A percentile compares a stretch with the other conserved stretches of the same genome.
These are phyloP conservation scores for Botryotinia globosa DNA, from an alignment of 2,329 filamentous ascomycete genomes.

Conservation along the genomic window DNA sequence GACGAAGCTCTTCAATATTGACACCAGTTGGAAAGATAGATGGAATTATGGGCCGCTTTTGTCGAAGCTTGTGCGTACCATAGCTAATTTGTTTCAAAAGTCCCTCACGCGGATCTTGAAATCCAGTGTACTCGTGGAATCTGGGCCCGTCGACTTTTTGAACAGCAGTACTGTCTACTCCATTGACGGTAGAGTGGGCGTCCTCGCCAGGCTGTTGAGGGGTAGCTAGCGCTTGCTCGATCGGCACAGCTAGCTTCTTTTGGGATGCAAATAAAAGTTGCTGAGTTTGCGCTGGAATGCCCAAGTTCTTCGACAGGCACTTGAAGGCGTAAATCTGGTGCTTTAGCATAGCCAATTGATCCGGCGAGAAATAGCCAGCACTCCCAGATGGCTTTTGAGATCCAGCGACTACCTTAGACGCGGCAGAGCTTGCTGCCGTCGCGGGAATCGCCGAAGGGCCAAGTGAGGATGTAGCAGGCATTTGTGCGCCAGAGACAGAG, in stretches of 20 bases:
- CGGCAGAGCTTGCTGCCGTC: constrained; percentile 26
- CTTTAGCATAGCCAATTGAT: constrained; percentile 75
- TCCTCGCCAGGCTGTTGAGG: constrained; percentile 32
- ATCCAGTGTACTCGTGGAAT: constrained; percentile 54
- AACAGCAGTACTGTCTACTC: constrained; percentile 37
- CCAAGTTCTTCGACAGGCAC: constrained; percentile 79
- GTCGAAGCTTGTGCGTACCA: constrained; percentile 71
- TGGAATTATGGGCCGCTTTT: constrained; percentile 76
- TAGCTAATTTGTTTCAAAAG: constrained; percentile 63
- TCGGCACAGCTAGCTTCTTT: constrained; percentile 47
- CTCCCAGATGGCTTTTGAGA: constrained; percentile 34
- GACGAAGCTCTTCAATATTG: constrained; percentile 79
- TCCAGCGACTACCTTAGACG: constrained; percentile 30
- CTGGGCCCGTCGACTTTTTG: constrained; percentile 37
- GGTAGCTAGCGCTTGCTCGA: constrained; percentile 28
- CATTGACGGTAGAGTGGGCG: constrained; percentile 42
- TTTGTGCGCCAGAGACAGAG: constrained; percentile 27
- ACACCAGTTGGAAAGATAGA: constrained; percentile 86
- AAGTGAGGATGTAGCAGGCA: constrained; percentile 31
- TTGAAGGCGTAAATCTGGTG: constrained; percentile 93
- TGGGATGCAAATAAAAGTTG: constrained; percentile 77
- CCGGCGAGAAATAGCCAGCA: constrained; percentile 66
- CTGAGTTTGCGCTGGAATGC: constrained; percentile 75
- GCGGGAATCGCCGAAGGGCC: constrained; percentile 36
- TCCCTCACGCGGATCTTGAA: constrained; percentile 66